phyloP scores from a whole-genome alignment of 805 yeast genomes.

The Cyberlindnera galapagoensis region DNA sequence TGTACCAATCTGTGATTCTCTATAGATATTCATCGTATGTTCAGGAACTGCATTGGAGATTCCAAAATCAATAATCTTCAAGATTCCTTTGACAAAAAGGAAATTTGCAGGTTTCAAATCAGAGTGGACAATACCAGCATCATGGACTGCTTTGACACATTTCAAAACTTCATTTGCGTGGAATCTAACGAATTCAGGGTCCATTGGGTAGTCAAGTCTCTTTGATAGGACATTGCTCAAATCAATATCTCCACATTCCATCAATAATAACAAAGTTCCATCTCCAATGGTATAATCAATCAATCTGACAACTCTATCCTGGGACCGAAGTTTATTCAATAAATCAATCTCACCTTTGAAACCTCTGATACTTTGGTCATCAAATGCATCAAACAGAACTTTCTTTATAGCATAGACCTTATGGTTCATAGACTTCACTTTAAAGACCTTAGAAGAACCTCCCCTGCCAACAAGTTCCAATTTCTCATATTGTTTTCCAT shows the following conservation, averaged over 20 bases:
- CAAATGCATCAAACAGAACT: conserved; percentile 77
- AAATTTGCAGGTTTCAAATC: conserved; percentile 72
- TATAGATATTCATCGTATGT: conserved; percentile 80
- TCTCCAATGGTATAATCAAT: conserved; percentile 66
- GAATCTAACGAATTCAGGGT: conserved; percentile 70
- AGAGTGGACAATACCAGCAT: conserved; percentile 77
- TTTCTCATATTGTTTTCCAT: conserved; percentile 62
- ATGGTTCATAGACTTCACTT: conserved; percentile 53
- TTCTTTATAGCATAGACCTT: conserved; percentile 72
- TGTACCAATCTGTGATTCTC: conserved; percentile 91
- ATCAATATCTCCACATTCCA: conserved; percentile 96
- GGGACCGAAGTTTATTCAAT: conserved; percentile 48
- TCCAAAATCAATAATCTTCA: conserved; percentile 93
- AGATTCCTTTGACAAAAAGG: conserved; percentile 71
- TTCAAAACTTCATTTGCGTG: conserved; percentile 71
- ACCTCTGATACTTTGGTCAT: conserved; percentile 63
- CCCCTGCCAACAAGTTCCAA: conserved; percentile 83
- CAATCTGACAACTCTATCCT: conserved; percentile 71
- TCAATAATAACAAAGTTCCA: conserved; percentile 62
- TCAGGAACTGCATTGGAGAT: conserved; percentile 93
- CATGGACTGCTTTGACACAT: conserved; percentile 86
- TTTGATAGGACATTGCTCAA: conserved; percentile 71
- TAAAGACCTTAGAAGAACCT: conserved; percentile 87
- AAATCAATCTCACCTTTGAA: conserved; percentile 89
- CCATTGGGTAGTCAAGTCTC: conserved; percentile 46